phyloP scores from a whole-genome alignment of 2,329 filamentous ascomycete species.

The Penicillium sp. region DNA sequence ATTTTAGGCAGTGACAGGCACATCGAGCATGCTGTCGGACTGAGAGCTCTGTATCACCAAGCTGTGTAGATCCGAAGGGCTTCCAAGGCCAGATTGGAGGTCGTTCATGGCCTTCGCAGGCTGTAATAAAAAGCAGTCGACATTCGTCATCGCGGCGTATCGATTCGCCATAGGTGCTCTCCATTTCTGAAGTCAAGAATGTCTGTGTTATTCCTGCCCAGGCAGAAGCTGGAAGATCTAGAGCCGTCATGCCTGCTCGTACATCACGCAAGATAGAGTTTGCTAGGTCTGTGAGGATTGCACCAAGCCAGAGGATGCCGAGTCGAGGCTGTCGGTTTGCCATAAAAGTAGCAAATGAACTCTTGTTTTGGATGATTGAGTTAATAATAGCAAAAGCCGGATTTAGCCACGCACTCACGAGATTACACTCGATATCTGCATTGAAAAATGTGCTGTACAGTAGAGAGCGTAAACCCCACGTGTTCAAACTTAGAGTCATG shows the following conservation, averaged over 20 bases:
- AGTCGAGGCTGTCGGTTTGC: constrained; percentile 17
- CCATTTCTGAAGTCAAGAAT: constrained; percentile 17
- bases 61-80: constrained; percentile 20
- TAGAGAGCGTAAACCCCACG: constrained; percentile 24
- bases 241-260: constrained; percentile 8
- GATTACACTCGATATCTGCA: constrained; percentile 22
- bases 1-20: constrained; percentile 20
- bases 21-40: constrained; percentile 23
- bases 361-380: constrained; percentile 6
- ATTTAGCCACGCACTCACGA: constrained; percentile 26
- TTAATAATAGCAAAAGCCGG: constrained; percentile 19
- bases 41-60: constrained; percentile 18
- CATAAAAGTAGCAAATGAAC: constrained; percentile 11
- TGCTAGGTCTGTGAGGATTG: constrained; percentile 14
- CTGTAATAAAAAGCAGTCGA: constrained; percentile 21
- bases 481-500: constrained; percentile 26
- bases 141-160: constrained; percentile 25
- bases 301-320: constrained; percentile 23
- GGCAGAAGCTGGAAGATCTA: constrained; percentile 20
- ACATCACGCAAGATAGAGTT: constrained; percentile 14
- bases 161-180: background rate
- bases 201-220: constrained; percentile 17
- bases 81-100: constrained; percentile 22
- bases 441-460: constrained; percentile 27
- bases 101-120: constrained; percentile 12